Base-by-base conservation (phyloP, 805 yeast genomes). In the Pichia rugopelliculosa region DNA sequence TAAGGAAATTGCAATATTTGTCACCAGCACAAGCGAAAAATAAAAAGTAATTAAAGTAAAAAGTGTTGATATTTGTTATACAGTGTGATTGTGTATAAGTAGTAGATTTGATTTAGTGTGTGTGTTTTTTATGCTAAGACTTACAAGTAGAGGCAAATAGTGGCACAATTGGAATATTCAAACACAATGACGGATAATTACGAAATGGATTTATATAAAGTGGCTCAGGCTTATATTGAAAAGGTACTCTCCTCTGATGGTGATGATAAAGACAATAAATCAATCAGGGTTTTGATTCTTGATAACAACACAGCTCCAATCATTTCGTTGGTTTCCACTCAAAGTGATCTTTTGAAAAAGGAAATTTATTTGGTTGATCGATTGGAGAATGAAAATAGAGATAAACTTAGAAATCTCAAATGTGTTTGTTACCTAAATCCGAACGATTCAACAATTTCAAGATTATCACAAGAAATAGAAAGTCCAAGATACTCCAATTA, bases 261-360 rank as follows among this genome's bases (percentile, higher is more conserved):
- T 15, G 49, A 56, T 37, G n/a, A 27, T 4, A 21, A 13, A 7
- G 48, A 45, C 33, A 46, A 52, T 4, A 59, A 46, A 27, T 64
- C 74, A 52, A 81, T 90, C 49, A 79, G 79, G 54, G 95, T 90
- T 25, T 71, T 93, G 34, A 71, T 93, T 36, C 73, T 93, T 48
- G 99, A 93, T 60, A 70, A 76, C 44, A 73, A 74, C 53, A 91
- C 99, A 2, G 86, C 95, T 6, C 74, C 89, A 0, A 80, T 89
- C 22, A 77, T 93, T 21, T 88, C 97, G n/a, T 74, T 93, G 76
- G 80, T 85, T 56, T 79, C 95, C 25, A 85, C 96, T 2, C 99
- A 93, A 62, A 82, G 95, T 3, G 85, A 82, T 47, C 72, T 93
- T 40, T 73, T 93, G 36, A 80, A 84, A 54, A 77, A 87, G 56